Evolutionary conservation across 1,139 yeast genomes (phyloP), one percentile per base, ranked within the genome.

Genomic region (Magnusiomyces starmeri): DNA sequence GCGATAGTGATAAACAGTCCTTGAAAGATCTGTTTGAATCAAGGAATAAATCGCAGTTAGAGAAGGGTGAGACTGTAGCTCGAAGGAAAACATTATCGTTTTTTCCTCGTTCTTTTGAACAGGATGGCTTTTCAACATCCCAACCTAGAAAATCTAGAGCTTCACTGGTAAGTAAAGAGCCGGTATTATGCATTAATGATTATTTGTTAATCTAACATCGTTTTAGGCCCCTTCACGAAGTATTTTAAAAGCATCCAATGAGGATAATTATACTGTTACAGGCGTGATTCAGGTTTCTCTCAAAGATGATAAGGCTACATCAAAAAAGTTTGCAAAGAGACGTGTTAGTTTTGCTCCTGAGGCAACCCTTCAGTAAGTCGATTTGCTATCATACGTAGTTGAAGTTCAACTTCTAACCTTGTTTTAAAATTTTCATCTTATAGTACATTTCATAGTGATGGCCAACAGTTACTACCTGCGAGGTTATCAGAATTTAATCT

Each of bases 301-400:
- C 20, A 50, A 37, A 24, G 49, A 50, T 18, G 53, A 52, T 21
- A 46, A 56, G 6, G 50, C 55, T 39, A 52, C 53, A 3, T 48
- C 56, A 6, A 52, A 53, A 35, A 44, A 49, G 42, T 41, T 48
- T 40, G 35, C 54, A 37, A 54, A 54, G 47, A 63, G 79, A 53
- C 60, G 79, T 35, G 79, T 75, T 6, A 73, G 78, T 45, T 75
- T 75, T 62, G 77, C 78, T 4, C 78, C 78, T 4, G 77, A 75
- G 58, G 78, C 75, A 0, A 75, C 78, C 2, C 62, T 75, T 48
- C 77, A 75, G 60, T 51, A 50, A 53, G 58, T 58, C n/a, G 6
- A 26, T 22, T 27, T 10, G 34, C 20, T 35, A 10, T 22, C 35
- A 12, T 29, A n/a, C n/a, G n/a, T n/a, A n/a, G n/a, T n/a, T n/a